These are phyloP conservation scores for Beverwykella pulmonaria DNA, from an alignment of 495 filamentous ascomycete genomes.

Conservation along the genomic window DNA sequence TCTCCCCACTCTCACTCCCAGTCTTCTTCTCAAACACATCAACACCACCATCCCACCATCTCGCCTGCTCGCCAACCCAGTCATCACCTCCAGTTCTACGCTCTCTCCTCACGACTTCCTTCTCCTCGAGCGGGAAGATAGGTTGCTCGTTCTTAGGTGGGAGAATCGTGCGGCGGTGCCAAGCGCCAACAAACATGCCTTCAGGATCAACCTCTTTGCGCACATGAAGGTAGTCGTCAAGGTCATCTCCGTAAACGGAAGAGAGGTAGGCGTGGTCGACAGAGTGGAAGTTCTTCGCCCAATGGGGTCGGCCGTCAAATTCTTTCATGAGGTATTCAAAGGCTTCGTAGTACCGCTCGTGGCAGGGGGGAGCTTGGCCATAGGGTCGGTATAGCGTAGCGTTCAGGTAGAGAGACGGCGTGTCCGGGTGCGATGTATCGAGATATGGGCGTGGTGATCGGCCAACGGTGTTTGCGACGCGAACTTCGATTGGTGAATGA, in stretches of 20 bases:
- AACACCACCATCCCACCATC: slow-evolving; percentile 28
- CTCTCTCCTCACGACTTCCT: slow-evolving; percentile 30
- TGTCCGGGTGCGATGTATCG: slow-evolving; percentile 67
- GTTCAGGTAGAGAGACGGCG: slow-evolving; percentile 89
- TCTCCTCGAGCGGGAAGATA: slow-evolving; percentile 35
- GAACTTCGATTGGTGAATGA: slow-evolving; percentile 91
- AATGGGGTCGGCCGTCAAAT: slow-evolving; percentile 86
- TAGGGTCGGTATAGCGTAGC: slow-evolving; percentile 95
- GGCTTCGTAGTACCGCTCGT: slow-evolving; percentile 80
- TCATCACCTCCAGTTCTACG: slow-evolving; percentile 52
- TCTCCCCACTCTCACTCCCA: slow-evolving; percentile 60
- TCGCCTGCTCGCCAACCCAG: slow-evolving; percentile 56
- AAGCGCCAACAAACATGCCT: slow-evolving; percentile 89
- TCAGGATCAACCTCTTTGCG: slow-evolving; percentile 78
- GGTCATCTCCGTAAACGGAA: slow-evolving; percentile 57
- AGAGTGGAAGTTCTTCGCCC: slow-evolving; percentile 88
- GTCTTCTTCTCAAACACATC: slow-evolving; percentile 40
- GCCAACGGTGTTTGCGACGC: slow-evolving; percentile 74
- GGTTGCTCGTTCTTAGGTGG: slow-evolving; percentile 30
- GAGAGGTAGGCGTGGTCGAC: slow-evolving; percentile 59
- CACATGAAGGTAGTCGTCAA: slow-evolving; percentile 67
- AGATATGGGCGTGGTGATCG: slow-evolving; percentile 70
- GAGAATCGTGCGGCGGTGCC: slow-evolving; percentile 77
- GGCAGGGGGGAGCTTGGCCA: slow-evolving; percentile 74
- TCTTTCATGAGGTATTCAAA: slow-evolving; percentile 97